Evolutionary conservation across 257 asterid species (phyloP).

Genomic region (Przewalskia tangutica): DNA sequence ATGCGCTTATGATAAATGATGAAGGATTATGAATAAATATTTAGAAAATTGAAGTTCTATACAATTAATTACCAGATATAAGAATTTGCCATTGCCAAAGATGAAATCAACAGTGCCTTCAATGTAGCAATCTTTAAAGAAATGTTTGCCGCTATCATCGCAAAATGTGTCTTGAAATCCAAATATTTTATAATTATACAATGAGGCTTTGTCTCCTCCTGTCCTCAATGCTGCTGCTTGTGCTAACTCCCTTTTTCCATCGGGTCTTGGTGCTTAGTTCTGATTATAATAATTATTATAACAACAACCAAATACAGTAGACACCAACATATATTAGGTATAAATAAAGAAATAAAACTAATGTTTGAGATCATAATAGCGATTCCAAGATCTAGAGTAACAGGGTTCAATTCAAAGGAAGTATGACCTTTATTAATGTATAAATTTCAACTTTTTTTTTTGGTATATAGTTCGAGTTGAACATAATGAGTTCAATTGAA

Average conservation of each 20-base stretch:
- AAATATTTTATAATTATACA: conserved; percentile 45
- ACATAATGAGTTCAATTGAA: no score
- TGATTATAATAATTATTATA: not conserved
- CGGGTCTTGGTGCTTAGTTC: conserved; percentile 71
- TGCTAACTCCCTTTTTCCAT: conserved; percentile 17
- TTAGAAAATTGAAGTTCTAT: not conserved
- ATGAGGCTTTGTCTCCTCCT: conserved; percentile 40
- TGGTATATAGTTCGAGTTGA: no score
- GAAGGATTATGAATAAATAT: not conserved
- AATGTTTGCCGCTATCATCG: conserved; percentile 57
- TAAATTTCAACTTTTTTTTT: no score
- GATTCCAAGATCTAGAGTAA: no score
- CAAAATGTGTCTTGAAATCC: conserved; percentile 82
- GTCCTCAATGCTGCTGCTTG: conserved; percentile 59
- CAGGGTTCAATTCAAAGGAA: no score
- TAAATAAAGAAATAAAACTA: no score
- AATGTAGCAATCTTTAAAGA: conserved; percentile 64
- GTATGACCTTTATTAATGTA: no score
- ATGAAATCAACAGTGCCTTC: no score
- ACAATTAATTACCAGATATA: conserved; percentile 44
- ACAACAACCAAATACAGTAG: not conserved
- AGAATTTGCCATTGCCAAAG: conserved; percentile 51
- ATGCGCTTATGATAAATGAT: not conserved
- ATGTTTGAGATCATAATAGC: no score
- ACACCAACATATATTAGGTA: no score